Evolutionary conservation across 1,284 basidiomycete genomes (phyloP).

Genomic region (Microbotryum scabiosae): DNA sequence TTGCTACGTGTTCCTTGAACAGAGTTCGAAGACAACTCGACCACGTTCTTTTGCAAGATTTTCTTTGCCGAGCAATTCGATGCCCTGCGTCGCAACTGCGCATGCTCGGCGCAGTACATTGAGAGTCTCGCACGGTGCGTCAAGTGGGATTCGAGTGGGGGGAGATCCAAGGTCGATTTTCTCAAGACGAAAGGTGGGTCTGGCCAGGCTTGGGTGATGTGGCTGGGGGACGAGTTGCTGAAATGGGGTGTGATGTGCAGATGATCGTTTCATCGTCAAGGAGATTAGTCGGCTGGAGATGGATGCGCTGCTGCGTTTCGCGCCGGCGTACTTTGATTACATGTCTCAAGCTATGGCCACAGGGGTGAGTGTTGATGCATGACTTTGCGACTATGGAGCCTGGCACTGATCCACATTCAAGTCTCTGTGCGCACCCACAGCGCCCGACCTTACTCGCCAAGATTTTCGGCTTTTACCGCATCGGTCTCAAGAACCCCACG

Average conservation of each 20-base stretch:
- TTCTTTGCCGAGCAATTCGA: constrained; percentile 98
- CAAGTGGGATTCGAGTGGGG: constrained; percentile 92
- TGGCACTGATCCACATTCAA: neutral
- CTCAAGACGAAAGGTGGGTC: constrained; percentile 77
- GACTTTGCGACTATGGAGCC: too few relatives aligned
- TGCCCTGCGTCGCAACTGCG: constrained; percentile 79
- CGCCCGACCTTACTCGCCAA: constrained; percentile 91
- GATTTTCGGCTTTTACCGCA: constrained; percentile 94
- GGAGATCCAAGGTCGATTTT: constrained; percentile 94
- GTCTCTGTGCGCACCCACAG: constrained; percentile 40
- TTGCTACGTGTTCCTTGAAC: neutral
- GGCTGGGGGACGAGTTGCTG: neutral
- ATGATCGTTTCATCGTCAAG: constrained; percentile 97
- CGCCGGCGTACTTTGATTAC: constrained; percentile 95
- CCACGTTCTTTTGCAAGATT: constrained; percentile 86
- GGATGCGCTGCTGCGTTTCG: constrained; percentile 93
- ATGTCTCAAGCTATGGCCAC: constrained; percentile 62
- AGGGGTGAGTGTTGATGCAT: constrained; percentile 12
- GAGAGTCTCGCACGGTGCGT: constrained; percentile 88
- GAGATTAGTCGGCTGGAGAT: constrained; percentile 86
- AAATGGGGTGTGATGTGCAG: constrained; percentile 43
- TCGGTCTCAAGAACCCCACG: constrained; percentile 78
- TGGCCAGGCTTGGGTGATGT: neutral
- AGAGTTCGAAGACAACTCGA: constrained; percentile 34
- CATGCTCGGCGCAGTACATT: constrained; percentile 86